These are phyloP conservation scores for Septoria petroselini DNA, from an alignment of 2,329 filamentous ascomycete species.

Conservation along the genomic window DNA sequence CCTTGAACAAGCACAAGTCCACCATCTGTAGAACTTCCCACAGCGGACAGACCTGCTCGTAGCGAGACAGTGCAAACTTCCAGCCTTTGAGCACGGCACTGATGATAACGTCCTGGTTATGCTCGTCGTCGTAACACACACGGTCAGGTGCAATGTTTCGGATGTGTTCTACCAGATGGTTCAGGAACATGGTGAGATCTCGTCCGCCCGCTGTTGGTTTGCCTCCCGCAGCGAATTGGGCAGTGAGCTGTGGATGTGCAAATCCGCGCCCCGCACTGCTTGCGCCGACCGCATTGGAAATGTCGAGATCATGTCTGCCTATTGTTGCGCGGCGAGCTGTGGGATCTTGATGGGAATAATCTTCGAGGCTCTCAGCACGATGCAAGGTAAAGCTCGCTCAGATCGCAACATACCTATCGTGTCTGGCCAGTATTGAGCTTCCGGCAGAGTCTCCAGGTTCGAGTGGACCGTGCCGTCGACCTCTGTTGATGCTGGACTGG, in stretches of 20 bases:
- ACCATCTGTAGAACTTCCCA: slow-evolving; percentile 27
- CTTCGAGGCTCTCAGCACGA: too few species aligned
- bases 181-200: slow-evolving; percentile 25
- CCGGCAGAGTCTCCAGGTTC: not conserved
- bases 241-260: slow-evolving; percentile 18
- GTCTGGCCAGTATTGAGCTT: slow-evolving; percentile 6
- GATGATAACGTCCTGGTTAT: slow-evolving; percentile 26
- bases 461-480: slow-evolving; percentile 4
- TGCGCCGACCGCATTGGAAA: not conserved
- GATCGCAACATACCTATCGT: slow-evolving; percentile 5
- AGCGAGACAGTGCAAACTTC: slow-evolving; percentile 22
- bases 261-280: not conserved
- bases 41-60: slow-evolving; percentile 25
- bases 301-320: not conserved
- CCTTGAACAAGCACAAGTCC: slow-evolving; percentile 26
- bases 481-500: slow-evolving; percentile 11
- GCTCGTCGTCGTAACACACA: slow-evolving; percentile 27
- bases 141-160: slow-evolving; percentile 20
- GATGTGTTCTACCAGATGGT: slow-evolving; percentile 27
- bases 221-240: slow-evolving; percentile 16
- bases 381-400: too few species aligned
- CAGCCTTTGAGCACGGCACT: slow-evolving; percentile 26
- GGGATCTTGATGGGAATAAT: too few species aligned
- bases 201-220: slow-evolving; percentile 18
- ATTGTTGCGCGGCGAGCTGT: not conserved